These are phyloP conservation scores for Cladosporium sphaerospermum DNA, from an alignment of 2,329 filamentous ascomycete species.

Conservation along the genomic window DNA sequence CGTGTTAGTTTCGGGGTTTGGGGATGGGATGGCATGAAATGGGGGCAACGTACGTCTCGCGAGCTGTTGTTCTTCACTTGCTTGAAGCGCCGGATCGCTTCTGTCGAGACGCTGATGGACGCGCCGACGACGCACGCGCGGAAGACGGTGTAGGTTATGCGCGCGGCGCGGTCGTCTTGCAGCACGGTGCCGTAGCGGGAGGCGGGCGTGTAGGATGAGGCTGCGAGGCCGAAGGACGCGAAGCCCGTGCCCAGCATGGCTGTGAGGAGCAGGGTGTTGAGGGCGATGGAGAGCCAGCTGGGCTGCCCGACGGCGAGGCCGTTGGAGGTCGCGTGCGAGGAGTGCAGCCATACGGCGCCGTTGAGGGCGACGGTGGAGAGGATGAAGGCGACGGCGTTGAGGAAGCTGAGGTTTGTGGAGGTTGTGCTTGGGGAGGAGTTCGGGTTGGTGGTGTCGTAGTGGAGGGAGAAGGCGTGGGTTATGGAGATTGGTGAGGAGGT, in stretches of 20 bases:
- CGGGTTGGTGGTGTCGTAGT: background rate
- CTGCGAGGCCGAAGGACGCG: constrained; percentile 6
- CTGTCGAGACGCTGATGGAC: constrained; percentile 7
- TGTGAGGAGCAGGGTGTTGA: constrained; percentile 3
- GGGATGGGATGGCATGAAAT: background rate
- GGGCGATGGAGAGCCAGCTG: background rate
- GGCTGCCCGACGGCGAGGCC: constrained; percentile 2
- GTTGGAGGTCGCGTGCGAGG: constrained; percentile 3
- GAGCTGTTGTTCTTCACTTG: constrained; percentile 8
- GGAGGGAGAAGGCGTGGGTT: background rate
- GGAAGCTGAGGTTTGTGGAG: constrained; percentile 3
- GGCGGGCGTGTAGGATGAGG: constrained; percentile 2
- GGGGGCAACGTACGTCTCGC: background rate
- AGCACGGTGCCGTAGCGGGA: background rate
- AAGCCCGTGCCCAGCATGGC: constrained; percentile 5
- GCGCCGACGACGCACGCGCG: background rate
- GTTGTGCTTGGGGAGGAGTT: background rate
- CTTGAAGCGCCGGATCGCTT: constrained; percentile 2
- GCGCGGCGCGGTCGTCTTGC: background rate
- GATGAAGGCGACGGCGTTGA: constrained; percentile 9
- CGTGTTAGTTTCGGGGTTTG: background rate
- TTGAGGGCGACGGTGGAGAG: constrained; percentile 9
- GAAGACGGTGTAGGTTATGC: constrained; percentile 1
- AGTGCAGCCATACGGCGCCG: constrained; percentile 11
- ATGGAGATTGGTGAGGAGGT: background rate